Evolutionary conservation across 1,284 basidiomycete species (phyloP).

Genomic region (Microbotryum violaceum): DNA sequence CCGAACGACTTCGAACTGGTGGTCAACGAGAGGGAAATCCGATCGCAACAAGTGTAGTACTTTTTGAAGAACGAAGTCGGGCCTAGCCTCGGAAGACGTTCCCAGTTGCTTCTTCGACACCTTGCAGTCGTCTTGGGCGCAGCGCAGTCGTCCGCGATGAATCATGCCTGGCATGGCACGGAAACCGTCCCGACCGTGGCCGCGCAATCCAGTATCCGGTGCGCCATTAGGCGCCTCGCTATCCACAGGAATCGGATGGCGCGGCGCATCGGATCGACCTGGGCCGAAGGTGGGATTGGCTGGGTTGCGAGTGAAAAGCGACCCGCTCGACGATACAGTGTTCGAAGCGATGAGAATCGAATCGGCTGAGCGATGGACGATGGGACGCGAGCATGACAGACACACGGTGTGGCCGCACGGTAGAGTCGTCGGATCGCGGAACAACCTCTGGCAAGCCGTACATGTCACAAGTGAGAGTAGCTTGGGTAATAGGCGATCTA

Average conservation of each 20-base stretch:
- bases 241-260: no score
- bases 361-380: neutral
- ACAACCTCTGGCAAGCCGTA: conserved; percentile 44
- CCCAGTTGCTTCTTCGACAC: no score
- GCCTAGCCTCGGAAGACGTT: no score
- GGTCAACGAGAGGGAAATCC: conserved; percentile 8
- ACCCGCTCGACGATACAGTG: conserved; percentile 6
- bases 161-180: no score
- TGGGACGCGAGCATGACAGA: conserved; percentile 18
- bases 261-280: no score
- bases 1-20: neutral
- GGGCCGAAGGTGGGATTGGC: neutral
- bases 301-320: conserved; percentile 6
- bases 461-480: conserved; percentile 43
- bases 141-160: no score
- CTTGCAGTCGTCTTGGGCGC: no score
- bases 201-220: no score
- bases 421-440: conserved; percentile 49
- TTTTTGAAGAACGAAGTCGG: no score
- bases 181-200: no score
- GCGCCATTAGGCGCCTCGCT: no score
- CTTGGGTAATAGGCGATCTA: conserved; percentile 13
- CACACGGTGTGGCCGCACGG: conserved; percentile 55
- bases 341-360: conserved; percentile 8
- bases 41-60: conserved; percentile 4